Percentiles rank a stretch among this genome's conserved stretches.
Conservation (phyloP, 2,329 filamentous ascomycete species). For the Leptographium galeiforme region DNA sequence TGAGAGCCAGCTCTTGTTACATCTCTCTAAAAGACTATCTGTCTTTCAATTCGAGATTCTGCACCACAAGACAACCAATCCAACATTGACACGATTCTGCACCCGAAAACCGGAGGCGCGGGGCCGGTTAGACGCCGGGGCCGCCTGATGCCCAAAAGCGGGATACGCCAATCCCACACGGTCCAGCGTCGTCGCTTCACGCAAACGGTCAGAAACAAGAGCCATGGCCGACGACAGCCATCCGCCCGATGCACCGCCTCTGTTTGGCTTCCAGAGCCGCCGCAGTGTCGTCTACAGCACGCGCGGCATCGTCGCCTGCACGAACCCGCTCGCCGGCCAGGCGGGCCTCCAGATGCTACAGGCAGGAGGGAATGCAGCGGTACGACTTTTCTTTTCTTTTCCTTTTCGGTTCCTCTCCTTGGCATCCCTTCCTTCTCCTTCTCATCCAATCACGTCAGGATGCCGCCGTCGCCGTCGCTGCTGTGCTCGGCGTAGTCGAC, state of each 20-base stretch:
- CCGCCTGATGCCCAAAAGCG: too few relatives aligned
- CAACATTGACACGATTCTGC: too few relatives aligned
- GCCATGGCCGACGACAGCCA: conserved; percentile 2
- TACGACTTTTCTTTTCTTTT: conserved; percentile 32
- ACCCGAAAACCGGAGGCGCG: too few relatives aligned
- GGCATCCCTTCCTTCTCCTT: not conserved
- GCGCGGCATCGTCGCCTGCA: conserved; percentile 77
- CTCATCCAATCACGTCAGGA: conserved; percentile 42
- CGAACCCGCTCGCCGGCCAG: conserved; percentile 74
- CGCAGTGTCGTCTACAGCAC: conserved; percentile 85
- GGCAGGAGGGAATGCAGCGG: conserved; percentile 80
- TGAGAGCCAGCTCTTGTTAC: too few relatives aligned
- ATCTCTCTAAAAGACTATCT: too few relatives aligned
- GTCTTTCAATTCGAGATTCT: too few relatives aligned
- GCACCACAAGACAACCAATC: too few relatives aligned
- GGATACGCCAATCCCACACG: too few relatives aligned
- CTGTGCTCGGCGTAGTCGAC: conserved; percentile 83
- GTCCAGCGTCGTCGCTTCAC: too few relatives aligned
- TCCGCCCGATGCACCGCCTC: not conserved
- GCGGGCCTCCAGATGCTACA: conserved; percentile 70
- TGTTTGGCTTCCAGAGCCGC: conserved; percentile 42
- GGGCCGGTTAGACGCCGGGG: too few relatives aligned
- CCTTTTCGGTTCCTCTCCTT: not conserved
- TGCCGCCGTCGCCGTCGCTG: conserved; percentile 79
- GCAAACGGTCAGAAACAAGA: not conserved